Conservation (phyloP, 306 rosid genomes). For the Ormosia semicastrata region DNA sequence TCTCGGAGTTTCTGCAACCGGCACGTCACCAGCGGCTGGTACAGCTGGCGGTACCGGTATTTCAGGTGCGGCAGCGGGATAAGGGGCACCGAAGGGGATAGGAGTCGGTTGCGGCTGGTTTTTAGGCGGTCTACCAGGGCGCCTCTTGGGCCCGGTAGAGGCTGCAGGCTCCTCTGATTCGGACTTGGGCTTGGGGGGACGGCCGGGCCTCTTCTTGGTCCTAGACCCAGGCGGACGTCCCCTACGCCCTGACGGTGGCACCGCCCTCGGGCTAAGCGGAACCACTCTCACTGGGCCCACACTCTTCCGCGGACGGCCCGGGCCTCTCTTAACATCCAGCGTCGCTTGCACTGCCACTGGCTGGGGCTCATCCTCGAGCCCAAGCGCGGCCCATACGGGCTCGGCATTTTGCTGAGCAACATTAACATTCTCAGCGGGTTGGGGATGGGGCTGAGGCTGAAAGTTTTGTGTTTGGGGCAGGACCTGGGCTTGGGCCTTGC, state of each 20-base stretch:
- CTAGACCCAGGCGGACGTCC: conserved; percentile 73
- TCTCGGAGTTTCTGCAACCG: conserved; percentile 1
- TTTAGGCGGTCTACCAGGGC: conserved; percentile 74
- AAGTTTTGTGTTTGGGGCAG: not conserved
- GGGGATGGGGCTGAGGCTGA: not conserved
- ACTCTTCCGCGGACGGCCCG: conserved; percentile 59
- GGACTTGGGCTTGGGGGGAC: conserved; percentile 50
- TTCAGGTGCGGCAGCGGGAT: not conserved
- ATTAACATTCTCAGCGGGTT: not conserved
- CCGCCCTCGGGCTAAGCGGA: not conserved
- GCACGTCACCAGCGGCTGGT: not conserved
- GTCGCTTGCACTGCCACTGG: not conserved
- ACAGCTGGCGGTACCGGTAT: not conserved
- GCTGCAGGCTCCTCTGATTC: not conserved
- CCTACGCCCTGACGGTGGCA: conserved; percentile 19
- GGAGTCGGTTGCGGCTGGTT: conserved; percentile 43
- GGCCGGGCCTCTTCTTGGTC: conserved; percentile 42
- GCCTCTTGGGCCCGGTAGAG: conserved; percentile 37
- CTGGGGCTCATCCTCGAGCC: conserved; percentile 56
- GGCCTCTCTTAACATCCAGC: conserved; percentile 15
- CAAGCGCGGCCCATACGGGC: conserved; percentile 66
- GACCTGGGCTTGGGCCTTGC: conserved; percentile 44
- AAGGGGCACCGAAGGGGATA: conserved; percentile 48
- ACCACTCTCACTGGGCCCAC: not conserved
- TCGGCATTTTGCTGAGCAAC: conserved; percentile 41